Conservation (phyloP, 305 asterid genomes). For the Solanum aculeatissimum region DNA sequence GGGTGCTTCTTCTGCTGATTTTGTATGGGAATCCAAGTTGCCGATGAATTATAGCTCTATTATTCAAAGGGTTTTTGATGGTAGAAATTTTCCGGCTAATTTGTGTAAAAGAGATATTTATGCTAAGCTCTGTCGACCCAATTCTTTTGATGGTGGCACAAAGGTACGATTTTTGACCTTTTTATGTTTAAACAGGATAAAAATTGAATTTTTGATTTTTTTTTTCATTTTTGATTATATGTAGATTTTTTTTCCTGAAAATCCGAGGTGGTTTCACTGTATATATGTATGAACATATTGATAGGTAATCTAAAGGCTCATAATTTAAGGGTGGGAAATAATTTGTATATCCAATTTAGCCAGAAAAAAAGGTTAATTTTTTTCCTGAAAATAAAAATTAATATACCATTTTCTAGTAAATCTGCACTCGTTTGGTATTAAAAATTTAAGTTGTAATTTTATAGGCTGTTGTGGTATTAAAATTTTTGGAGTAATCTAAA, state of each 20-base stretch:
- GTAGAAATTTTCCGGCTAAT: conserved; percentile 1
- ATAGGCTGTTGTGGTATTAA: background rate
- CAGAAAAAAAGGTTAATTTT: background rate
- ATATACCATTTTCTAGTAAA: background rate
- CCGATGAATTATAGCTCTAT: conserved; percentile 60
- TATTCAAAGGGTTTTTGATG: conserved; percentile 21
- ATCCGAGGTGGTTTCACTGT: background rate
- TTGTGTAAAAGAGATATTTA: conserved; percentile 63
- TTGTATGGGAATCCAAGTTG: conserved; percentile 77
- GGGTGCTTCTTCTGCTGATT: conserved; percentile 71
- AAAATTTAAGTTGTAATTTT: background rate
- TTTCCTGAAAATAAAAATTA: background rate
- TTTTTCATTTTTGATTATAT: background rate
- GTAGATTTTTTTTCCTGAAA: background rate
- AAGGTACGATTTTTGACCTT: conserved; percentile 30
- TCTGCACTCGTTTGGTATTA: background rate
- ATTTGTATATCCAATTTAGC: background rate
- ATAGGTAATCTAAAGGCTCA: background rate
- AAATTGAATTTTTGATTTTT: background rate
- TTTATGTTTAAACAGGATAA: background rate
- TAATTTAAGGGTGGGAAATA: background rate
- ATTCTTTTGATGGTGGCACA: conserved; percentile 46
- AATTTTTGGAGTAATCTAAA: background rate
- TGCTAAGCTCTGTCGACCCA: conserved; percentile 42
- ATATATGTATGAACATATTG: background rate